phyloP scores from a whole-genome alignment of 2,329 filamentous ascomycete genomes.

The Cordyceps sp. region DNA sequence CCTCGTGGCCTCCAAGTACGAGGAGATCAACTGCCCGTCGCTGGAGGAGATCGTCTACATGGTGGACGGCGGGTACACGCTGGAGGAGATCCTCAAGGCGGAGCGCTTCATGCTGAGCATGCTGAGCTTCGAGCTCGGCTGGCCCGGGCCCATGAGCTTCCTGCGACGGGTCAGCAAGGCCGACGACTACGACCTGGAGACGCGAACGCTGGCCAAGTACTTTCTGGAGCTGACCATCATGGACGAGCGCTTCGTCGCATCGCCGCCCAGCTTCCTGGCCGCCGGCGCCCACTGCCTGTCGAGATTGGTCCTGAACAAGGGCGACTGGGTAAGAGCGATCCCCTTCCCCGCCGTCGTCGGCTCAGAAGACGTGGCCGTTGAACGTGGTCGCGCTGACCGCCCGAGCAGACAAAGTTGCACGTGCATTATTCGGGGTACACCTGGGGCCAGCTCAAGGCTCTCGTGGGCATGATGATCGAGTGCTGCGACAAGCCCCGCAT shows the following conservation, averaged over 20 bases:
- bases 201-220: conserved; percentile 89
- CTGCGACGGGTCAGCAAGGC: conserved; percentile 93
- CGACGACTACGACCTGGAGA: conserved; percentile 93
- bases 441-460: conserved; percentile 60
- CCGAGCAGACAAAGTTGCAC: conserved; percentile 54
- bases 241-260: conserved; percentile 93
- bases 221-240: conserved; percentile 94
- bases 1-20: conserved; percentile 92
- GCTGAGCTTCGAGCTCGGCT: conserved; percentile 88
- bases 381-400: not conserved
- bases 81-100: conserved; percentile 88
- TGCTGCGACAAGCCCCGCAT: conserved; percentile 69
- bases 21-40: conserved; percentile 96
- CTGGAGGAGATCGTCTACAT: conserved; percentile 95
- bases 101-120: conserved; percentile 97
- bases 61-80: conserved; percentile 82
- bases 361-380: not conserved
- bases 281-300: conserved; percentile 88
- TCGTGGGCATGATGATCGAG: conserved; percentile 66
- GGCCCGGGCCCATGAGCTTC: conserved; percentile 99
- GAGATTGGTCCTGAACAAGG: conserved; percentile 76
- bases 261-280: conserved; percentile 76
- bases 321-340: conserved; percentile 62
- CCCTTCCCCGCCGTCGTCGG: not conserved
- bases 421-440: conserved; percentile 92